Evolutionary conservation across 225 moss, liverwort and hornwort genomes (phyloP).

Genomic region (Pseudisothecium myosuroides): DNA sequence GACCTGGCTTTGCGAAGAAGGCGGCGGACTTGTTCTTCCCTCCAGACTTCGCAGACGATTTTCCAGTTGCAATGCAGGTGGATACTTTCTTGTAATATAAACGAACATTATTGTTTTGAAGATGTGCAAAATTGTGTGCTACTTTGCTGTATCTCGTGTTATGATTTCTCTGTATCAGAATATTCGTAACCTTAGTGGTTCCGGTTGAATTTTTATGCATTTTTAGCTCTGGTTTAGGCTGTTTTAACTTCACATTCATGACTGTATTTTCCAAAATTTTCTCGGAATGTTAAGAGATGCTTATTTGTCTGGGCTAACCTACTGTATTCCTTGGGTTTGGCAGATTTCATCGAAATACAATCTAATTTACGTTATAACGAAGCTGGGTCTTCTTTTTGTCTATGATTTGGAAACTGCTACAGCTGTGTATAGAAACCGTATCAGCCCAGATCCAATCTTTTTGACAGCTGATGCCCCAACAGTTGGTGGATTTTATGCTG

Average conservation of each 20-base stretch:
- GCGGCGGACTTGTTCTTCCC: slow-evolving; percentile 96
- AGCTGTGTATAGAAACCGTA: slow-evolving; percentile 95
- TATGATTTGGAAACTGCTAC: slow-evolving; percentile 99
- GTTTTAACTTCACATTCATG: not conserved
- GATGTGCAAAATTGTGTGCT: not conserved
- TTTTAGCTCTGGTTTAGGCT: not conserved
- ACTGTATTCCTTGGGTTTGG: not conserved
- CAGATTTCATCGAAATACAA: slow-evolving; percentile 95
- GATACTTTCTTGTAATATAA: not conserved
- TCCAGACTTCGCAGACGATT: slow-evolving; percentile 98
- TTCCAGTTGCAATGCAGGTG: slow-evolving; percentile 99
- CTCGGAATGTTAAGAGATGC: not conserved
- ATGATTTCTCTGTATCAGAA: not conserved
- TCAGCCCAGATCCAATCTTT: slow-evolving; percentile 97
- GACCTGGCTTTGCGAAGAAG: slow-evolving; percentile 86
- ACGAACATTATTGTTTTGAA: not conserved
- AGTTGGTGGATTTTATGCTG: slow-evolving; percentile 92
- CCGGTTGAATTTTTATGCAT: not conserved
- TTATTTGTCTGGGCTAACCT: not conserved
- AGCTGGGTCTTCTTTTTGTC: slow-evolving; percentile 95
- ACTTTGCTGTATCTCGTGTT: not conserved
- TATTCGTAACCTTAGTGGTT: not conserved
- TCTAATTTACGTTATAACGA: slow-evolving; percentile 92
- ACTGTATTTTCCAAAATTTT: not conserved
- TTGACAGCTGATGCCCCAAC: slow-evolving; percentile 92